Evolutionary conservation across 2,329 filamentous ascomycete genomes (phyloP).

Genomic region (Pleomassaria siparia): DNA sequence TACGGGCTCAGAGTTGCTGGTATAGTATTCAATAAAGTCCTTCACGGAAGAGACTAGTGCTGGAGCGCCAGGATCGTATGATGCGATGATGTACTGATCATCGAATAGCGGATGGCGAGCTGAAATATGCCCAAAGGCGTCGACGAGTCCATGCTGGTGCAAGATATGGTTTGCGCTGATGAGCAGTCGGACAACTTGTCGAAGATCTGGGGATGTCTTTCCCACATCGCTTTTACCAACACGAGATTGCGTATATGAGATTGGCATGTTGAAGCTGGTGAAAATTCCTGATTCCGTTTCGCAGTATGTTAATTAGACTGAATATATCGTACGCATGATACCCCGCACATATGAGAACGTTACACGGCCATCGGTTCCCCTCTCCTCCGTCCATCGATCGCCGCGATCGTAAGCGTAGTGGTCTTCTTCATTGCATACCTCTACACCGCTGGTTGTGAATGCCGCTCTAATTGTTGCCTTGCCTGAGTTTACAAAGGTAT

Average conservation of each 20-base stretch:
- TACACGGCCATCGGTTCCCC: no score
- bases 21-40: constrained; percentile 53
- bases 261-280: background rate
- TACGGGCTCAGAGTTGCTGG: constrained; percentile 47
- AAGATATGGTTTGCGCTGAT: constrained; percentile 53
- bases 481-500: no score
- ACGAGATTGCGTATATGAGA: background rate
- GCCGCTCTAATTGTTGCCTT: no score
- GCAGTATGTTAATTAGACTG: background rate
- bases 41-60: constrained; percentile 47
- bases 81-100: constrained; percentile 52
- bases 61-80: constrained; percentile 47
- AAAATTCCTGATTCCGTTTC: background rate
- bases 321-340: background rate
- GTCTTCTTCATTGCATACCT: no score
- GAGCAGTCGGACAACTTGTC: constrained; percentile 18
- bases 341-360: background rate
- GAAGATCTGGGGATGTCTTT: background rate
- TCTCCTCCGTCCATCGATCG: no score
- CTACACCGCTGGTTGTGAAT: no score
- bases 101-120: constrained; percentile 51
- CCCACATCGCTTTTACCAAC: no score
- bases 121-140: constrained; percentile 58
- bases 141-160: constrained; percentile 52
- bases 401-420: no score